Evolutionary conservation across 495 filamentous ascomycete genomes (phyloP), one percentile per base, ranked within the genome.

Genomic region (Copromyces sp.): DNA sequence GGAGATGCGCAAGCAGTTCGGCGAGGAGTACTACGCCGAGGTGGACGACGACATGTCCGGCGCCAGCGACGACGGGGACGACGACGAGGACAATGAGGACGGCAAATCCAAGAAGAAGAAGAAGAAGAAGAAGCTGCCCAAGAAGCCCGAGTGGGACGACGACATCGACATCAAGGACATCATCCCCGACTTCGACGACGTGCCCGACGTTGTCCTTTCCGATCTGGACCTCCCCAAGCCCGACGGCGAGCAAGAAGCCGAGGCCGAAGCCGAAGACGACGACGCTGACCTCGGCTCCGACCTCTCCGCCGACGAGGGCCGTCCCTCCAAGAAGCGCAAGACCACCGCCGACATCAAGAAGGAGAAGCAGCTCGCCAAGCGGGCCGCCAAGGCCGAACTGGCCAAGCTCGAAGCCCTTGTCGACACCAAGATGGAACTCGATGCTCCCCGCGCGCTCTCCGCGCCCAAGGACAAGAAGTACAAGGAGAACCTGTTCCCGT

Each of bases 111-210:
- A 74, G 44, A 70, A 44, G 14, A 73, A 75, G 24, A 24, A 24
- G 24, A 24, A 68, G 39, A 84, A 83, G 74, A 87, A 86, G 75
- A 89, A 87, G 73, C 89, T 88, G 73, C 81, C 88, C 20, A 95
- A 93, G 85, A 99, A 99, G 85, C 95, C 95, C 24, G 92, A 90
- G 71, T 99, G 94, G 93, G 92, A 97, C 73, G 93, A 97, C 75
- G 95, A 99, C 77, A 97, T 98, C 77, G 94, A 97, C 77, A 98
- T 98, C 82, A 91, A 90, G 38, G 95, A 99, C 79, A 82, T 99
- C 39, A 82, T 97, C 45, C 94, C 94, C 3, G 93, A 95, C 72
- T 98, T 96, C 77, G 88, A 92, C 16, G 89, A 90, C 39, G 84
- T 84, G 14, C 88, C 89, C 32, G 78, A 81, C 0, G 80, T 91